These are phyloP conservation scores for Solanum clarkiae DNA, from an alignment of 257 asterid species.

Conservation along the genomic window DNA sequence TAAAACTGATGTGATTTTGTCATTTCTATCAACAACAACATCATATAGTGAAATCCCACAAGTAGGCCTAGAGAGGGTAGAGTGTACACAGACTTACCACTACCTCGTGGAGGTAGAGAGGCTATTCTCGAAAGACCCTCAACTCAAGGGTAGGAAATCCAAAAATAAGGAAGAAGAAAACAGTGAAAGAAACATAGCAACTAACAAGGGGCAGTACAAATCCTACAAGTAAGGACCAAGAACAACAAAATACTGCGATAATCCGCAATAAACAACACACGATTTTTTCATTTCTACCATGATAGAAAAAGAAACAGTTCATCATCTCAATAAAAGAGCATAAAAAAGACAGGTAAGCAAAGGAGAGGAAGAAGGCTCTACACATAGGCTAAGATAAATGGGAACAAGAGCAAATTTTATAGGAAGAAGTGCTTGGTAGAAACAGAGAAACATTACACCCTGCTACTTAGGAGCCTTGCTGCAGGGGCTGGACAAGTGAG, in stretches of 20 bases:
- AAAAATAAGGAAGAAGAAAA: neutral
- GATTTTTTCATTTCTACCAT: neutral
- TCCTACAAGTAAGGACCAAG: neutral
- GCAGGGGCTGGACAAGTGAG: neutral
- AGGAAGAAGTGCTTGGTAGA: neutral
- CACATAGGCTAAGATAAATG: neutral
- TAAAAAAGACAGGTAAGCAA: neutral
- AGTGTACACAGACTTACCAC: neutral
- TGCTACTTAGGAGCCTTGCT: neutral
- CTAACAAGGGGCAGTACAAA: neutral
- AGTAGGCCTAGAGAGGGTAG: neutral
- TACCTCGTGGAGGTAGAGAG: neutral
- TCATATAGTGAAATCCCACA: neutral
- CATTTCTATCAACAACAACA: neutral
- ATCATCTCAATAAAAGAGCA: neutral
- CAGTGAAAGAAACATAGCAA: neutral
- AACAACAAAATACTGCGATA: neutral
- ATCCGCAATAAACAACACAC: neutral
- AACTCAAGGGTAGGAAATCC: neutral
- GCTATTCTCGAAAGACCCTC: neutral
- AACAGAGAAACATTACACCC: neutral
- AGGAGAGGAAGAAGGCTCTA: neutral
- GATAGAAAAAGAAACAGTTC: neutral
- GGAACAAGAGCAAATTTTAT: neutral
- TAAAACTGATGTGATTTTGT: neutral